These are phyloP conservation scores for Kwoniella bestiolae DNA, from an alignment of 768 basidiomycete genomes.

Conservation along the genomic window DNA sequence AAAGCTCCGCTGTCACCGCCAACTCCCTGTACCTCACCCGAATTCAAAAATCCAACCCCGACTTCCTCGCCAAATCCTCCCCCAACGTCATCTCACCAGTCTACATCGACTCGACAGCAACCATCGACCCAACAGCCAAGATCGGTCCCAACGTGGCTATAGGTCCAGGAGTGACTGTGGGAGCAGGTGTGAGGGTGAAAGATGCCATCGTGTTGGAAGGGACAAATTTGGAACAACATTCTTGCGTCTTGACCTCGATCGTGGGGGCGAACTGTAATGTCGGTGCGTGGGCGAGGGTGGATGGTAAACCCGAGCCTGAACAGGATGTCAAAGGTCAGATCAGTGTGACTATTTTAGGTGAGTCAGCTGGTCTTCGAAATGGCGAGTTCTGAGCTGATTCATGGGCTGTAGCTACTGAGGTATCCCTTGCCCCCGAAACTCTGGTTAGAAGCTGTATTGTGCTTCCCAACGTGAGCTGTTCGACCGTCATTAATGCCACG, in stretches of 20 bases:
- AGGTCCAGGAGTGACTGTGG: slow-evolving; percentile 56
- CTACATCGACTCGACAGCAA: slow-evolving; percentile 59
- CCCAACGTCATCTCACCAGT: slow-evolving; percentile 58
- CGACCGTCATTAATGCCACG: not conserved
- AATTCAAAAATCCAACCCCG: slow-evolving; percentile 57
- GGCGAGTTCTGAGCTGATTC: not conserved
- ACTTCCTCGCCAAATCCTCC: slow-evolving; percentile 52
- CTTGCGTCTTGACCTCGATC: slow-evolving; percentile 59
- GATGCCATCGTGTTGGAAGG: slow-evolving; percentile 60
- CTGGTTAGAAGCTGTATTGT: slow-evolving; percentile 60
- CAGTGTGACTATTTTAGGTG: slow-evolving; percentile 60
- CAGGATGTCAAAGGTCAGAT: slow-evolving; percentile 57
- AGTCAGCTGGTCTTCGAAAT: slow-evolving; percentile 15
- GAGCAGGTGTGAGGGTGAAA: slow-evolving; percentile 58
- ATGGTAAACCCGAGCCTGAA: slow-evolving; percentile 56
- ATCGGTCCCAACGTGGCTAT: slow-evolving; percentile 60
- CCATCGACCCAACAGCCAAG: slow-evolving; percentile 59
- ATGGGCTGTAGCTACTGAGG: slow-evolving; percentile 57
- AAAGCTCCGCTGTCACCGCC: slow-evolving; percentile 60
- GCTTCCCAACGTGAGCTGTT: slow-evolving; percentile 55
- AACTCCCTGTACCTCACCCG: slow-evolving; percentile 59
- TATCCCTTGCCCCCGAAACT: slow-evolving; percentile 59
- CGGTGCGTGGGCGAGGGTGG: slow-evolving; percentile 60
- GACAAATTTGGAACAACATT: slow-evolving; percentile 57
- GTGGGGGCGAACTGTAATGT: slow-evolving; percentile 59